Evolutionary conservation across 768 basidiomycete species (phyloP), one percentile per base, ranked within the genome.

Genomic region (Gelatoporia subvermispora): DNA sequence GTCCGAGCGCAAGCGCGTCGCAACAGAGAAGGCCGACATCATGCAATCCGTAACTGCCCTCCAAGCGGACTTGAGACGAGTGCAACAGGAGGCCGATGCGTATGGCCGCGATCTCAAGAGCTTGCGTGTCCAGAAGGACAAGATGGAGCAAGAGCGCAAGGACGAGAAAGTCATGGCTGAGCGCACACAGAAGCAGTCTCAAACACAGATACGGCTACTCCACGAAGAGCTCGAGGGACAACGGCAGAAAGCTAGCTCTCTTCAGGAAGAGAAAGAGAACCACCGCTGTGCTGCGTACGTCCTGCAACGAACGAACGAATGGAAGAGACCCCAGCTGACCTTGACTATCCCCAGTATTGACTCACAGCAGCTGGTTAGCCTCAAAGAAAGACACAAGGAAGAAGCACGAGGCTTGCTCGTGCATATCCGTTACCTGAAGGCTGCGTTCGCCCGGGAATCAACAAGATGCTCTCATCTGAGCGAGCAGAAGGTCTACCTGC

Each of bases 331-430:
- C n/a, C 35, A 5, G 24, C 13, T 8, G 9, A 13, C 20, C 7
- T 41, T 56, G 45, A 51, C 38, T 47, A 38, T 18, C 22, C 45
- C 18, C 17, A n/a, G 21, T 48, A 84, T 83, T 17, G 79, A 86
- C 51, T 73, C 76, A 4, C 60, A 56, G 15, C 77, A 82, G 59
- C 53, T 90, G 4, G 71, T 72, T 2, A 68, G 71, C 11, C 59
- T 89, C 53, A 82, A 76, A 54, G 56, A 68, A 2, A 83, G 81
- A 64, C 90, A 93, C 62, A 89, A 87, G 53, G 79, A 81, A 53
- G 93, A 97, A 62, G 87, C 88, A 71, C 93, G 93, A 61, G 91
- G 92, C 8, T 72, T 97, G 17, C 82, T 98, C 42, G 80, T 90
- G 8, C 92, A 96, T 65, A 92, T 96, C 50, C 78, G 76, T 36